These are phyloP conservation scores for Aureobasidium sp. DNA, from an alignment of 2,329 filamentous ascomycete species.

Conservation along the genomic window DNA sequence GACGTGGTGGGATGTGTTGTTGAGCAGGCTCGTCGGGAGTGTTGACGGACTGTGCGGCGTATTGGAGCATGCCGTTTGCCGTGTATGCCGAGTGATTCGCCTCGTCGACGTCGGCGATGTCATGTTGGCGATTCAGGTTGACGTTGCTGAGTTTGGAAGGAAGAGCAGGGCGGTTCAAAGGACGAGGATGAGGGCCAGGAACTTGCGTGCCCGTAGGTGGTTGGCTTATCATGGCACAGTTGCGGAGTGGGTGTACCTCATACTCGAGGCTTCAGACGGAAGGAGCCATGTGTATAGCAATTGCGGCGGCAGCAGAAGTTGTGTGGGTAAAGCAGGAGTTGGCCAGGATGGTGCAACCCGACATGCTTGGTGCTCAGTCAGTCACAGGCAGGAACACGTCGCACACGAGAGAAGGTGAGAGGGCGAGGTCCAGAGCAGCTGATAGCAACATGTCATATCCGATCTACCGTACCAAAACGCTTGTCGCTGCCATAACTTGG, in stretches of 20 bases:
- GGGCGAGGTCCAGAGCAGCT: slow-evolving; percentile 6
- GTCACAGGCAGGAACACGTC: slow-evolving; percentile 3
- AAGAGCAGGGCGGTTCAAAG: slow-evolving; percentile 20
- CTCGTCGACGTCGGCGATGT: slow-evolving; percentile 18
- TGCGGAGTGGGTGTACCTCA: slow-evolving; percentile 1
- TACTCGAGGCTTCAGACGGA: slow-evolving; percentile 1
- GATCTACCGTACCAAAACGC: slow-evolving; percentile 1
- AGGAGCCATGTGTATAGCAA: not conserved
- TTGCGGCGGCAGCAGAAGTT: not conserved
- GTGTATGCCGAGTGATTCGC: slow-evolving; percentile 17
- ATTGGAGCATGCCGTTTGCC: slow-evolving; percentile 14
- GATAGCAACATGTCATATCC: slow-evolving; percentile 9
- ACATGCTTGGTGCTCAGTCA: not conserved
- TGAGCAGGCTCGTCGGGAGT: not conserved
- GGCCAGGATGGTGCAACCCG: slow-evolving; percentile 1
- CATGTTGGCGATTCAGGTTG: slow-evolving; percentile 26
- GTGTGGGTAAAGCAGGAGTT: not conserved
- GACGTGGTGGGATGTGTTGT: not conserved
- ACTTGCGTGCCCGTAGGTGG: slow-evolving; percentile 17
- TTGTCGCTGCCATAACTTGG: not conserved
- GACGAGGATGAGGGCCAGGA: slow-evolving; percentile 16
- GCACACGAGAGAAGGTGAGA: slow-evolving; percentile 1
- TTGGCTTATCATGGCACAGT: slow-evolving; percentile 20
- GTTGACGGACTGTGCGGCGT: not conserved
- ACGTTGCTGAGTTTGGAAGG: slow-evolving; percentile 29